Percentiles rank a stretch among this genome's conserved stretches.
These are phyloP conservation scores for Ramalina intermedia DNA, from an alignment of 495 filamentous ascomycete species.

Conservation along the genomic window DNA sequence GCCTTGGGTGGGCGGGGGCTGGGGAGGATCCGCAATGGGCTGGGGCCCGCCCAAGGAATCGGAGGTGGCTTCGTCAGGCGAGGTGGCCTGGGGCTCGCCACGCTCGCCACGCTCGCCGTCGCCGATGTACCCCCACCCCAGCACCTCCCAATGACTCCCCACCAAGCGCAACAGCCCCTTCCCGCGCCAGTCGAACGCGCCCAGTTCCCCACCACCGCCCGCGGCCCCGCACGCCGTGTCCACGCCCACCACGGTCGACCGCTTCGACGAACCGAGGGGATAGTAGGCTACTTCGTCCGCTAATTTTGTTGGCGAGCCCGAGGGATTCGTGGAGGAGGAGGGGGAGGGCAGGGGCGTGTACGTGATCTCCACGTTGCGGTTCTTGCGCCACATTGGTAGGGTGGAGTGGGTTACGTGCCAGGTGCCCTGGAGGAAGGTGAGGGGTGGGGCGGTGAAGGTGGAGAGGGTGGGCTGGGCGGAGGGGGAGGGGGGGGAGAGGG, in stretches of 20 bases:
- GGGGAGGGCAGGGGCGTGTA: constrained; percentile 38
- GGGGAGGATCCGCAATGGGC: too few relatives aligned
- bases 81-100: too few relatives aligned
- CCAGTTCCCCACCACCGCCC: constrained; percentile 10
- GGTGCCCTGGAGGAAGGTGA: constrained; percentile 46
- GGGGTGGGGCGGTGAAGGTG: constrained; percentile 35
- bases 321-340: constrained; percentile 7
- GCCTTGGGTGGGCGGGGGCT: too few relatives aligned
- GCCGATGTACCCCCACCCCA: constrained; percentile 45
- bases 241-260: constrained; percentile 44
- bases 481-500: constrained; percentile 22
- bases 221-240: constrained; percentile 35
- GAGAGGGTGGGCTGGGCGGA: constrained; percentile 13
- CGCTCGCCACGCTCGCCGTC: too few relatives aligned
- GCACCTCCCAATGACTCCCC: constrained; percentile 55
- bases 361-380: constrained; percentile 60
- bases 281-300: constrained; percentile 60
- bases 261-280: constrained; percentile 27
- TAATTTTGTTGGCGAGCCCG: constrained; percentile 25
- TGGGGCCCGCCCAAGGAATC: too few relatives aligned
- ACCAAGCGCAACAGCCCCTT: constrained; percentile 52
- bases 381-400: constrained; percentile 53
- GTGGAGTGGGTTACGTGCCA: constrained; percentile 69
- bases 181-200: constrained; percentile 57
- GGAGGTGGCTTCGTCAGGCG: too few relatives aligned